Evolutionary conservation across 106 monocot species (phyloP), one percentile per base, ranked within the genome.

Genomic region (Dioscorea alata): DNA sequence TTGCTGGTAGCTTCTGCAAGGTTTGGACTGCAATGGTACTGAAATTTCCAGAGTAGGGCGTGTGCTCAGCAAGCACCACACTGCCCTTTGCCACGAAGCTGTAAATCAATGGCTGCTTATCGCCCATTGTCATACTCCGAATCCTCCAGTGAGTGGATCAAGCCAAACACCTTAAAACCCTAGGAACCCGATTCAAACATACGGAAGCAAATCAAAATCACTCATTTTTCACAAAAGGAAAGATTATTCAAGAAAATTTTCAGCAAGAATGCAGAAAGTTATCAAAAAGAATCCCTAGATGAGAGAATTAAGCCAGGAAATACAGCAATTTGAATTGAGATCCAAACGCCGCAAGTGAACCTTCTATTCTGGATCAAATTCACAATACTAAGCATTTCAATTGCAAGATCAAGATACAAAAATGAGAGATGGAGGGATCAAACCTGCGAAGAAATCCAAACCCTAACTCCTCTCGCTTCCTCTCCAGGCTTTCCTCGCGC

Each of bases 41-140:
- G 71, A 95, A 91, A 70, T 95, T 91, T 61, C 91, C 88, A 49
- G 88, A 79, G 64, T 83, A 95, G 8, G 88, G 81, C 13, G 94
- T 91, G 79, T 84, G 94, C 65, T 95, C 91, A 4, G 88, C 94
- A 23, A 95, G 81, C 48, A 95, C 94, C 31, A 83, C 77, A 33
- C 85, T 82, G 62, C 94, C 94, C 60, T 91, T 95, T 15, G 94
- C 90, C 23, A 95, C 90, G 51, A 95, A 95, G 42, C 90, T 91
- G 64, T 91, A 95, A 57, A 95, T 88, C 72, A 95, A 61, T 21
- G 83, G 81, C 19, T 8, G 54, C 12, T 42, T 42, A 8, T 54
- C 54, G 18, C 4, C 15, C 54, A 54, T 54, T 5, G 54, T 19
- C 13, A 0, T 5, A 15, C 15, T 54, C 54, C 2, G 19, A 54